Percentiles rank a stretch among this genome's conserved stretches.
These are phyloP conservation scores for Salix udensis DNA, from an alignment of 345 rosid genomes.

Conservation along the genomic window DNA sequence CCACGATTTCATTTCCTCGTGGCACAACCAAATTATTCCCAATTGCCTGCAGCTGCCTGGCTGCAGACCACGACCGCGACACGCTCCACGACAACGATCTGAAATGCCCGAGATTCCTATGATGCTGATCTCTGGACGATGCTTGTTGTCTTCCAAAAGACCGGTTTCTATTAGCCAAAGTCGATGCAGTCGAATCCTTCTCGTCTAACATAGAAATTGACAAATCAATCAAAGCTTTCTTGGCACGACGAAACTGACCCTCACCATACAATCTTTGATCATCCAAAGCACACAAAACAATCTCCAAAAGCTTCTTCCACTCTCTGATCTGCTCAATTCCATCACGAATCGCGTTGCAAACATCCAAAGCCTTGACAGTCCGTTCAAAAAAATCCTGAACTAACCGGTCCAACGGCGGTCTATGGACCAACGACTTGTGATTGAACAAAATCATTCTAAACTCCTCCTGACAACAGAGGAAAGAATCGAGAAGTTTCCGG, in stretches of 20 bases:
- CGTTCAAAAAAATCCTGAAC: slow-evolving; percentile 36
- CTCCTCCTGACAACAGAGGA: slow-evolving; percentile 63
- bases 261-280: slow-evolving; percentile 49
- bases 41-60: slow-evolving; percentile 78
- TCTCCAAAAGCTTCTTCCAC: slow-evolving; percentile 43
- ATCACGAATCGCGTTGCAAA: slow-evolving; percentile 48
- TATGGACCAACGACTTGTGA: slow-evolving; percentile 27
- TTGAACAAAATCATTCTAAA: slow-evolving; percentile 49
- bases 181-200: slow-evolving; percentile 45
- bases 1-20: slow-evolving; percentile 44
- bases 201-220: slow-evolving; percentile 84
- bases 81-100: slow-evolving; percentile 95
- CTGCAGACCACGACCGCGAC: slow-evolving; percentile 95
- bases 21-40: slow-evolving; percentile 63
- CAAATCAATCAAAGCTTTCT: slow-evolving; percentile 75
- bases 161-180: slow-evolving; percentile 66
- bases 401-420: slow-evolving; percentile 43
- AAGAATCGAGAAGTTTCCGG: slow-evolving; percentile 48
- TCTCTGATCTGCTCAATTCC: slow-evolving; percentile 46
- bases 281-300: slow-evolving; percentile 49
- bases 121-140: slow-evolving; percentile 35
- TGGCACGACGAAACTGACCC: slow-evolving; percentile 88
- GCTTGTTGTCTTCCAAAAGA: slow-evolving; percentile 61
- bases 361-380: slow-evolving; percentile 45
- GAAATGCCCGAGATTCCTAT: slow-evolving; percentile 53